A percentile compares a stretch with the other conserved stretches of the same genome.
Evolutionary conservation across 2,329 filamentous ascomycete species (phyloP).

Genomic region (Colletotrichum sp.): DNA sequence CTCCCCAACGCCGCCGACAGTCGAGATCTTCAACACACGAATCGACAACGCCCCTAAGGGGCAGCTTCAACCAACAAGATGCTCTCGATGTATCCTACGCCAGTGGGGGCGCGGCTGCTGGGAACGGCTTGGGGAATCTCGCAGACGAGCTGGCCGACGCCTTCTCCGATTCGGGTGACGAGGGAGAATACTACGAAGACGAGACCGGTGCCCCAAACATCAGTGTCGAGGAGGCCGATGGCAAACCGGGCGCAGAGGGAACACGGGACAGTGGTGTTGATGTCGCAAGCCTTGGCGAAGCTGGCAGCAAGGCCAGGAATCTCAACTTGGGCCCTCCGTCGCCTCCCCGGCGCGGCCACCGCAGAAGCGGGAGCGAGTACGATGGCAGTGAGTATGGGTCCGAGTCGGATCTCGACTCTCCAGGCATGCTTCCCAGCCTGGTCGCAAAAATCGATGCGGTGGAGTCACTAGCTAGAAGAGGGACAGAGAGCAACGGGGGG

Average conservation of each 20-base stretch:
- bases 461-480: slow-evolving; percentile 70
- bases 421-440: slow-evolving; percentile 70
- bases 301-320: slow-evolving; percentile 34
- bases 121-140: slow-evolving; percentile 74
- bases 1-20: slow-evolving; percentile 50
- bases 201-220: slow-evolving; percentile 21
- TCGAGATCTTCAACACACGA: slow-evolving; percentile 59
- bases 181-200: slow-evolving; percentile 54
- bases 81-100: slow-evolving; percentile 51
- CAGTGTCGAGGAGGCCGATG: slow-evolving; percentile 27
- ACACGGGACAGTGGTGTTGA: slow-evolving; percentile 49
- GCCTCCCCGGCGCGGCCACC: slow-evolving; percentile 50
- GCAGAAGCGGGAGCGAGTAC: slow-evolving; percentile 63
- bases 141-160: slow-evolving; percentile 82
- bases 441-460: slow-evolving; percentile 75
- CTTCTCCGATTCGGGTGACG: slow-evolving; percentile 69
- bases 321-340: slow-evolving; percentile 51
- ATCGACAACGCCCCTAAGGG: slow-evolving; percentile 51
- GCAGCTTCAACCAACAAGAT: slow-evolving; percentile 55
- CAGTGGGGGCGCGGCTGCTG: slow-evolving; percentile 43
- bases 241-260: slow-evolving; percentile 30
- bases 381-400: slow-evolving; percentile 79
- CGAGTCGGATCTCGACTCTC: slow-evolving; percentile 71
- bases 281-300: slow-evolving; percentile 29
- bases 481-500: slow-evolving; percentile 70